phyloP scores from a whole-genome alignment of 139 green algal species.

The Closterium sp. region DNA sequence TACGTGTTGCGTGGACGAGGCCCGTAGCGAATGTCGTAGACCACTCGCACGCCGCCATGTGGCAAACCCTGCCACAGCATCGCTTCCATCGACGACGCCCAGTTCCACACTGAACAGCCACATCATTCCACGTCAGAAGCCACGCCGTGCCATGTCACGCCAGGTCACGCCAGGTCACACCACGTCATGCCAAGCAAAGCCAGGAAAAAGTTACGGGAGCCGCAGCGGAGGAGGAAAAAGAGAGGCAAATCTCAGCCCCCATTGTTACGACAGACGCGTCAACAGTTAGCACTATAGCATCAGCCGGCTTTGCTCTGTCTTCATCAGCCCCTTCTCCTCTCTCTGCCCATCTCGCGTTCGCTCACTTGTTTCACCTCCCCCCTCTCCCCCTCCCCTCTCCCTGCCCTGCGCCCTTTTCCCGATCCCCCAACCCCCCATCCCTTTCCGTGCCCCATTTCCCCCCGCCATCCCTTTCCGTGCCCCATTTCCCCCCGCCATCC shows the following conservation, averaged over 20 bases:
- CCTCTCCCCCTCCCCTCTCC: too few species aligned
- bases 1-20: neutral
- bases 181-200: neutral
- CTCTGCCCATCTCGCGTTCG: neutral
- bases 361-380: too few species aligned
- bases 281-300: neutral
- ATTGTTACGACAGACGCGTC: too few species aligned
- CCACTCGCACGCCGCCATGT: neutral
- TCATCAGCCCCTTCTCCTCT: neutral
- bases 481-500: too few species aligned
- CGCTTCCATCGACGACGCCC: neutral
- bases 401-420: neutral
- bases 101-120: neutral
- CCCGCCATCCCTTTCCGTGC: neutral
- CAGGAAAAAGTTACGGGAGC: neutral
- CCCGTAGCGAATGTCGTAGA: neutral
- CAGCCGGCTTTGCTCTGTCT: neutral
- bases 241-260: too few species aligned
- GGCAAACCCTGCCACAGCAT: neutral
- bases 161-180: neutral
- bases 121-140: neutral
- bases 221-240: neutral
- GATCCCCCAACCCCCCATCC: too few species aligned
- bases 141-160: neutral
- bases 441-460: neutral